phyloP scores from a whole-genome alignment of 176 grass and related monocot genomes.

The Rhynchospora pubera region DNA sequence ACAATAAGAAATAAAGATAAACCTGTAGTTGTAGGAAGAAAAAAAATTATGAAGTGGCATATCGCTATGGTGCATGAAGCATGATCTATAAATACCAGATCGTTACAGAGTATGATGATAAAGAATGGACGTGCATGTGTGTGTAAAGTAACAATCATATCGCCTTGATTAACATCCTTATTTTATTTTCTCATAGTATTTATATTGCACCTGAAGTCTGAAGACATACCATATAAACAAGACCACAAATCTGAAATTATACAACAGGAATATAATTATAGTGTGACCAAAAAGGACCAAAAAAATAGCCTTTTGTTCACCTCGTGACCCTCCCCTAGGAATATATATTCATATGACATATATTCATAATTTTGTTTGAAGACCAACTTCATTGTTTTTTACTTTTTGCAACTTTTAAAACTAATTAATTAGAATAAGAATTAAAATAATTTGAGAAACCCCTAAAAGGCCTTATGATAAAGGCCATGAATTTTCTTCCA shows the following conservation, averaged over 20 bases:
- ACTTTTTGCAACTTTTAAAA: neutral
- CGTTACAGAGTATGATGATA: too few species aligned
- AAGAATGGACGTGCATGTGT: neutral
- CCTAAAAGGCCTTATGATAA: conserved; percentile 34
- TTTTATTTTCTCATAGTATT: conserved; percentile 2
- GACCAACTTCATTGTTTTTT: neutral
- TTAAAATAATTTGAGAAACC: neutral
- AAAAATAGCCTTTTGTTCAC: neutral
- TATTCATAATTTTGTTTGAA: neutral
- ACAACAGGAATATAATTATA: conserved; percentile 5
- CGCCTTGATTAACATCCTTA: neutral
- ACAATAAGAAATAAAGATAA: too few species aligned
- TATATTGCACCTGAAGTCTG: neutral
- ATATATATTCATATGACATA: neutral
- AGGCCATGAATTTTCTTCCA: conserved; percentile 71
- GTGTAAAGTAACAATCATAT: neutral
- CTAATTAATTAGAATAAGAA: neutral
- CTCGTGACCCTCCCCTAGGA: neutral
- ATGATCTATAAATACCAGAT: too few species aligned
- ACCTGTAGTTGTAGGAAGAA: too few species aligned
- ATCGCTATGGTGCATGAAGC: too few species aligned
- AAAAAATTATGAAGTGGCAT: too few species aligned
- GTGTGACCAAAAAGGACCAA: neutral
- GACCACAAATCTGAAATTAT: neutral
- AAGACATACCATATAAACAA: neutral